Evolutionary conservation across 345 rosid genomes (phyloP), one percentile per base, ranked within the genome.

Genomic region (Nephelium lappaceum): DNA sequence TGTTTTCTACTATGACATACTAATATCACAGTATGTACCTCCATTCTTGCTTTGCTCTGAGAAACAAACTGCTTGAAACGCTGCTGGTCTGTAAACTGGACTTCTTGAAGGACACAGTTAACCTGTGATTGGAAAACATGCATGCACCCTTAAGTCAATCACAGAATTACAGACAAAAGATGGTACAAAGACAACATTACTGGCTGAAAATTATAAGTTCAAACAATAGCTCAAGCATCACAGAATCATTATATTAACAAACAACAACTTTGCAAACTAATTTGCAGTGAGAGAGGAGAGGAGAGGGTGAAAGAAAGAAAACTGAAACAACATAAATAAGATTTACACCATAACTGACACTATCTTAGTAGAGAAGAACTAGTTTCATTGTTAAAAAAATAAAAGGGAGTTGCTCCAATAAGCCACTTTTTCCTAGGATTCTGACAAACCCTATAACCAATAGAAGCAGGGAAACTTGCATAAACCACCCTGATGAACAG

Each of bases 21-120:
- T 47, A 74, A 64, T 79, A 65, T 3, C 31, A 41, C 73, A 64
- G 73, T 58, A 58, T 63, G 64, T 85, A 96, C 99, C 99, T 94
- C 99, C 97, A 94, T 93, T 84, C 93, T 83, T 63, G 98, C 98
- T 94, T 88, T 94, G 83, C 98, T 96, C 82, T 96, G 97, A 80
- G 93, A 94, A 82, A 94, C 98, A 79, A 96, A 94, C 78, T 96
- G 99, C 91, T 91, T 96, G 83, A 96, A 96, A 61, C 98, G 93
- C 81, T 91, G 98, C 84, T 93, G 97, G 85, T 96, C 99, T 3
- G 95, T 93, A 58, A 94, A 94, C 18, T 89, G 97, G 80, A 96
- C 98, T 80, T 96, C 99, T 93, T 96, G 97, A 82, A 96, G 89
- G 80, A 91, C 85, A 81, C 89, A 77, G 74, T 94, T 93, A 70